Evolutionary conservation across 352 stramenopile genomes (phyloP).

Genomic region (Paralagenidium karlingii): DNA sequence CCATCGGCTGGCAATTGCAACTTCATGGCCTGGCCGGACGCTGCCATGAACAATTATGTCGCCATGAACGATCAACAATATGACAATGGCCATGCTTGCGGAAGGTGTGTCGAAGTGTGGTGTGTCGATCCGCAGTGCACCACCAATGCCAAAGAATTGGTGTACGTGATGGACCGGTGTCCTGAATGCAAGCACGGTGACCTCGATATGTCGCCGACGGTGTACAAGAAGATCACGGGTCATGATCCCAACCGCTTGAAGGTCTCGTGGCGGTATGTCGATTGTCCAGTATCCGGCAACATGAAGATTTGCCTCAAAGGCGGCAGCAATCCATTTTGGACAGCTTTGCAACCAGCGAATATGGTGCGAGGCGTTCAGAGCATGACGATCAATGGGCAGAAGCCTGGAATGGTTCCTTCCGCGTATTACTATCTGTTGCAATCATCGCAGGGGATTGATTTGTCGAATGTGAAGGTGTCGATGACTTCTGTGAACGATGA

Average conservation of each 20-base stretch:
- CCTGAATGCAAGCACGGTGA: slow-evolving; percentile 9
- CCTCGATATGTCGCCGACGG: slow-evolving; percentile 12
- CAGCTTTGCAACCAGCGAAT: slow-evolving; percentile 18
- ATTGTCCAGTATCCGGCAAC: slow-evolving; percentile 10
- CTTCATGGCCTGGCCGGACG: slow-evolving; percentile 16
- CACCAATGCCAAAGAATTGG: slow-evolving; percentile 3
- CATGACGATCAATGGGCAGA: slow-evolving; percentile 8
- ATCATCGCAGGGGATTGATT: slow-evolving; percentile 5
- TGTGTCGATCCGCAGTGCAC: slow-evolving; percentile 5
- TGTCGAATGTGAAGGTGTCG: slow-evolving; percentile 19
- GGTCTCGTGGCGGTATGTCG: slow-evolving; percentile 14
- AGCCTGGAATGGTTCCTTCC: slow-evolving; percentile 2
- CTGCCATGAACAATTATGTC: background rate
- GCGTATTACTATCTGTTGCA: slow-evolving; percentile 8
- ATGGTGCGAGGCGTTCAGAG: slow-evolving; percentile 8
- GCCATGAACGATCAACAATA: slow-evolving; percentile 1
- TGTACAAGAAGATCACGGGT: slow-evolving; percentile 16
- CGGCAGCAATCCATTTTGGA: slow-evolving; percentile 11
- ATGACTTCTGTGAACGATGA: slow-evolving; percentile 46
- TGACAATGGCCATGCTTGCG: slow-evolving; percentile 9
- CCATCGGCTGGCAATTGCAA: slow-evolving; percentile 11
- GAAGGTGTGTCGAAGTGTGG: slow-evolving; percentile 14
- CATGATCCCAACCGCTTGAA: slow-evolving; percentile 3
- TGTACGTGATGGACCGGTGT: slow-evolving; percentile 19
- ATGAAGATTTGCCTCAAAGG: slow-evolving; percentile 11